Evolutionary conservation across 2,329 filamentous ascomycete species (phyloP).

Genomic region (Lachnellula suecica): DNA sequence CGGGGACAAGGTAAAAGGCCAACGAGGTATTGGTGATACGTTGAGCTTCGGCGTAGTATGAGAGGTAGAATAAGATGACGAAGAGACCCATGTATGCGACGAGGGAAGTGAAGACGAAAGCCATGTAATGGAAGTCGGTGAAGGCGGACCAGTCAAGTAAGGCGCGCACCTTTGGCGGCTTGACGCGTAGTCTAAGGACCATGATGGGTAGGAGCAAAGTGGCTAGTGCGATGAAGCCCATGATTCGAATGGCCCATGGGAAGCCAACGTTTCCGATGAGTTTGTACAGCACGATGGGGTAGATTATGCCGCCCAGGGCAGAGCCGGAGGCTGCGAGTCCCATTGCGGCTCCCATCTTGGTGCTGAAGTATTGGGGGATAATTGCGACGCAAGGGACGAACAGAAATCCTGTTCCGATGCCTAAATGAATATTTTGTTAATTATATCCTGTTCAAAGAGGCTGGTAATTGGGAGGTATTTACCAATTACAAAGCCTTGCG

Average conservation of each 20-base stretch:
- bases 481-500: conserved; percentile 46
- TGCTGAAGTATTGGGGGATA: conserved; percentile 46
- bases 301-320: conserved; percentile 52
- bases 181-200: conserved; percentile 36
- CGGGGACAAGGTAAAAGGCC: conserved; percentile 49
- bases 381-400: conserved; percentile 41
- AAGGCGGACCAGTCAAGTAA: conserved; percentile 41
- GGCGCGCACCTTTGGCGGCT: conserved; percentile 35
- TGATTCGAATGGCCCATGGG: conserved; percentile 54
- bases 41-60: conserved; percentile 35
- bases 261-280: conserved; percentile 52
- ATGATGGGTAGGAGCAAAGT: conserved; percentile 28
- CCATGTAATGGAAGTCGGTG: conserved; percentile 36
- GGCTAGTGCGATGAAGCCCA: conserved; percentile 44
- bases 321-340: conserved; percentile 47
- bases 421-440: too few species aligned
- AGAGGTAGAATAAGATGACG: conserved; percentile 40
- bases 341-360: conserved; percentile 43
- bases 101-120: conserved; percentile 34
- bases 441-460: too few species aligned
- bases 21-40: conserved; percentile 37
- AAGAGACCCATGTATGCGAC: conserved; percentile 41
- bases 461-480: too few species aligned
- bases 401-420: conserved; percentile 42
- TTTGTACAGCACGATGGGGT: conserved; percentile 57